Evolutionary conservation across 352 stramenopile species (phyloP), one percentile per base, ranked within the genome.

Genomic region (Phytophthora tentaculata): DNA sequence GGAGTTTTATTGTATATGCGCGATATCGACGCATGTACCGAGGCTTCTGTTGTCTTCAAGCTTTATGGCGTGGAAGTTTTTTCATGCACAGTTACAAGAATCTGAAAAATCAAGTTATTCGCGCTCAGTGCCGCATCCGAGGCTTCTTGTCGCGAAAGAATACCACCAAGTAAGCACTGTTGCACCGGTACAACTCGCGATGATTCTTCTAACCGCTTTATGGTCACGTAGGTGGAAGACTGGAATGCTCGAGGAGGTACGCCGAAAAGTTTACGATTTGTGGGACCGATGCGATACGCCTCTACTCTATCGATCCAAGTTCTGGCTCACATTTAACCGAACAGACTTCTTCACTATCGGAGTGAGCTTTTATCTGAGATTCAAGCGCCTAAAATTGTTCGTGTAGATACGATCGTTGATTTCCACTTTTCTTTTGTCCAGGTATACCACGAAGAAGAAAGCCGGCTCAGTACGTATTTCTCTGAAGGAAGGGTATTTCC

Each of bases 331-430:
- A 12, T 95, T 92, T 63, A 86, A 91, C 58, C 68, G 66, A 16
- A 53, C 74, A 2, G 83, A 95, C 56, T 95, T 91, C 32, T 91
- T 95, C 60, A 89, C 84, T 55, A 77, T 95, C 48, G 85, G 85
- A 2, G 84, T 92, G 64, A 32, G n/a, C 9, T 80, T 73, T 62
- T 47, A 16, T 10, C 14, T 6, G 37, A 45, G 10, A 45, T 45
- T 8, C 2, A 45, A 45, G 12, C 12, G 14, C 20, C 7, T 45
- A 45, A 45, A 45, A 12, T n/a, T n/a, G n/a, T 45, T 37, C 29
- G 29, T 3, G 9, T 37, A 1, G 5, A 14, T 13, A 13, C 6
- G 29, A 2, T 10, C 9, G 14, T 37, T 37, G 9, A 37, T 32
- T 8, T 32, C 4, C 8, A 32, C 8, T 32, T 32, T 17, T 26